phyloP scores from a whole-genome alignment of 2,329 filamentous ascomycete species.

The Fusarium poae region DNA sequence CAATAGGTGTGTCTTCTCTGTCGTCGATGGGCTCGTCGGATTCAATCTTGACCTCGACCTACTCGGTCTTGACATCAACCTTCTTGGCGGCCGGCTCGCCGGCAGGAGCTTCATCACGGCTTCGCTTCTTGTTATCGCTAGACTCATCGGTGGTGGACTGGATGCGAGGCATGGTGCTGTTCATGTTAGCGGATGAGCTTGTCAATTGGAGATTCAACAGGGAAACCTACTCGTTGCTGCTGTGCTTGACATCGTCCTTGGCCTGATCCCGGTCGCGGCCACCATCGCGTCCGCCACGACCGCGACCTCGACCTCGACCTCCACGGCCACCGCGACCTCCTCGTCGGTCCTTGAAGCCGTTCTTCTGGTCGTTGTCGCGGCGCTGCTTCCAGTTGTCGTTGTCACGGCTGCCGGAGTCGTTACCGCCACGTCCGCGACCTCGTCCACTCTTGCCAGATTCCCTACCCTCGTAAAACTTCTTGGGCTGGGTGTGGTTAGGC shows the following conservation, averaged over 20 bases:
- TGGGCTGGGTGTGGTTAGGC: constrained; percentile 62
- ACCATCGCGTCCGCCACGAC: constrained; percentile 57
- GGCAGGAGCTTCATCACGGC: constrained; percentile 62
- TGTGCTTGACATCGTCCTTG: constrained; percentile 48
- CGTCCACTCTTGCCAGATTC: constrained; percentile 56
- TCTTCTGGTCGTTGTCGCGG: constrained; percentile 71
- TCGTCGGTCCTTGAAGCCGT: constrained; percentile 66
- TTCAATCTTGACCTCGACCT: constrained; percentile 67
- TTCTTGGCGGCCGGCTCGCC: constrained; percentile 71
- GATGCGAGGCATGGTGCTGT: constrained; percentile 55
- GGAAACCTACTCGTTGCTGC: constrained; percentile 47
- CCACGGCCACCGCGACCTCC: constrained; percentile 60
- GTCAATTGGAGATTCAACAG: background rate
- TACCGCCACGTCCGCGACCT: constrained; percentile 55
- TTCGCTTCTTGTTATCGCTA: constrained; percentile 64
- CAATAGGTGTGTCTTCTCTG: background rate
- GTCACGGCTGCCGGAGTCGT: constrained; percentile 58
- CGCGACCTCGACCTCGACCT: constrained; percentile 59
- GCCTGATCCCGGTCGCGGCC: constrained; percentile 56
- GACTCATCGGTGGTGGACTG: constrained; percentile 59
- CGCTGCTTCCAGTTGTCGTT: constrained; percentile 74
- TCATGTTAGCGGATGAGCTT: constrained; percentile 31
- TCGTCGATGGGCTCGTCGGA: background rate
- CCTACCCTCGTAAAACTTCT: constrained; percentile 65
- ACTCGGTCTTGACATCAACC: constrained; percentile 65